These are phyloP conservation scores for Perilla frutescens DNA, from an alignment of 257 asterid genomes.

Conservation along the genomic window DNA sequence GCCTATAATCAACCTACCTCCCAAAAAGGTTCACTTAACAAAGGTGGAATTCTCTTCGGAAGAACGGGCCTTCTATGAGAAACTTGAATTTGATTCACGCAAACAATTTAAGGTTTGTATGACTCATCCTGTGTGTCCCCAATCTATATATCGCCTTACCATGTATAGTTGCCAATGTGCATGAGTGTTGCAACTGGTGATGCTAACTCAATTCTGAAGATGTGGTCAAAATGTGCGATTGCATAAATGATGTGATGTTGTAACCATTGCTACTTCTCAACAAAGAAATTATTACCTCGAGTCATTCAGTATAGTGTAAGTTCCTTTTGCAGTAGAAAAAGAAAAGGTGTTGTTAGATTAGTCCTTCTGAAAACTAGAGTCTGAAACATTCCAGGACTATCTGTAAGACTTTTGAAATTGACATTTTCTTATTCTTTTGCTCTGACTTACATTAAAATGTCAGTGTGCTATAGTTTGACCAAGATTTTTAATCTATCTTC, in stretches of 20 bases:
- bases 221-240: constrained; percentile 14
- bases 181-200: constrained; percentile 22
- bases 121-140: constrained; percentile 4
- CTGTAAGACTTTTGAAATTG: constrained; percentile 3
- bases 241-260: constrained; percentile 10
- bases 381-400: background rate
- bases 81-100: constrained; percentile 83
- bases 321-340: constrained; percentile 1
- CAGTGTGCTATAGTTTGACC: background rate
- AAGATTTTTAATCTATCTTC: background rate
- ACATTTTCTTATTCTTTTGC: background rate
- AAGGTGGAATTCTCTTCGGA: constrained; percentile 80
- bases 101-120: constrained; percentile 83
- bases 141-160: constrained; percentile 21
- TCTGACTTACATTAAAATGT: constrained; percentile 20
- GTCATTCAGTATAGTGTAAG: background rate
- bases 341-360: background rate
- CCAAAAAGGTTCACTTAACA: constrained; percentile 66
- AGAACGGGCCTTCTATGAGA: constrained; percentile 78
- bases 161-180: constrained; percentile 11
- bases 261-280: background rate
- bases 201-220: background rate
- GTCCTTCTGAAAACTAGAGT: background rate
- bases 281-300: constrained; percentile 15
- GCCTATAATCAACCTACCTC: constrained; percentile 87